Percentiles rank a stretch among this genome's conserved stretches.
phyloP scores from a whole-genome alignment of 306 rosid species.

The Castanospermum australe region DNA sequence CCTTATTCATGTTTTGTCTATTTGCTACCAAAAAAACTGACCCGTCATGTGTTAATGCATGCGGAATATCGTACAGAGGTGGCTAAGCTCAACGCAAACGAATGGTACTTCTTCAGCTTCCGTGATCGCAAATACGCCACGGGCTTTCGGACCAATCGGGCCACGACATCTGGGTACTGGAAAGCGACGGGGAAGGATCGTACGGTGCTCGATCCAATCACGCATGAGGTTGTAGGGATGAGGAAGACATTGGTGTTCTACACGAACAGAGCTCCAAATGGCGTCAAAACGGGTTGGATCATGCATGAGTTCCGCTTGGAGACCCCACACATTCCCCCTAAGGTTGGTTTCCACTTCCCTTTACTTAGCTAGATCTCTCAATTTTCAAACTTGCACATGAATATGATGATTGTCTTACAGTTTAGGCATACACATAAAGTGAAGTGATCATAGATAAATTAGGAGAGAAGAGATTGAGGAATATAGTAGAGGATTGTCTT shows the following conservation, averaged over 20 bases:
- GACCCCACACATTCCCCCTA: conserved; percentile 97
- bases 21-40: not conserved
- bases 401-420: not conserved
- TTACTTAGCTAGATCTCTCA: not conserved
- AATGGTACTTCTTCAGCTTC: conserved; percentile 98
- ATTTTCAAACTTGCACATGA: not conserved
- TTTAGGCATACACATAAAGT: no score
- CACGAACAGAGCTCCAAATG: conserved; percentile 89
- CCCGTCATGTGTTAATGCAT: not conserved
- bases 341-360: conserved; percentile 47
- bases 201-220: conserved; percentile 60
- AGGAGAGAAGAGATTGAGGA: not conserved
- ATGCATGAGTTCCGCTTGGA: conserved; percentile 98
- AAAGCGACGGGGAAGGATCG: conserved; percentile 99
- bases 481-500: not conserved
- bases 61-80: conserved; percentile 49
- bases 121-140: conserved; percentile 94
- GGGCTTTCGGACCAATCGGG: conserved; percentile 83
- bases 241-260: conserved; percentile 95
- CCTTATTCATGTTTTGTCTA: conserved; percentile 16
- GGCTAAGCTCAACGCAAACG: conserved; percentile 88
- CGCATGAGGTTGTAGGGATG: conserved; percentile 84
- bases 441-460: no score
- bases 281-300: conserved; percentile 94
- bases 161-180: conserved; percentile 87